Base-by-base conservation (phyloP, 768 basidiomycete species). In the Amyloporia xantha region DNA sequence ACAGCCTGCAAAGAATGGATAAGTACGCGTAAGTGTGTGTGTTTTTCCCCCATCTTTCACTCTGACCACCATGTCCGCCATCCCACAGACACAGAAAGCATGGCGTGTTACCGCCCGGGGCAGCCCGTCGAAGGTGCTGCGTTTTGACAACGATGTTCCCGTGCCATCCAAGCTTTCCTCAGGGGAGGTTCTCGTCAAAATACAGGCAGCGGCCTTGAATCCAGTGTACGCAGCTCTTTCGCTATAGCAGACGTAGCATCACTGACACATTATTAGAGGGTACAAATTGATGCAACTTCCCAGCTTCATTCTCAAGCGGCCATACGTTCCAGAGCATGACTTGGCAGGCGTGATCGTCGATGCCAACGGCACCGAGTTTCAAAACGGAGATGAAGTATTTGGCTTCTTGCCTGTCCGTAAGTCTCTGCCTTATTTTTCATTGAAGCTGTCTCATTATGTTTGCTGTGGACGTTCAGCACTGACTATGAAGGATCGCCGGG, bases 171-270 rank as follows among this genome's bases (percentile, higher is more conserved):
- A 65, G 10, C 66, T 76, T 0, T 51, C 58, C 11, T 42, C 54
- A 15, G 73, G 70, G 3, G 65, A 78, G 51, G 68, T 84, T 11
- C 70, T 81, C 12, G 68, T 84, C 43, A 70, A 71, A 49, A 69
- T 82, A 2, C 64, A 67, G 20, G 75, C 78, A 9, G 75, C 73
- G 0, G 82, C 83, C 0, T 67, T 89, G 36, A 91, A 91, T 57
- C 85, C 85, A 1, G 71, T 81, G 79, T 84, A 61, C 52, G 75
- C 58, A n/a, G n/a, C n/a, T n/a, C n/a, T n/a, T n/a, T n/a, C n/a
- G n/a, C n/a, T n/a, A 28, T 25, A n/a, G 2, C 17, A 25, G 9
- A 35, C 41, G 28, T 5, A 24, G 13, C 13, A 19, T 17, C 39
- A 20, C 20, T 40, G 10, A 2, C 33, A 25, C 35, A 41, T 25